Conservation (phyloP, 768 basidiomycete species). For the Auriculariales sp. region DNA sequence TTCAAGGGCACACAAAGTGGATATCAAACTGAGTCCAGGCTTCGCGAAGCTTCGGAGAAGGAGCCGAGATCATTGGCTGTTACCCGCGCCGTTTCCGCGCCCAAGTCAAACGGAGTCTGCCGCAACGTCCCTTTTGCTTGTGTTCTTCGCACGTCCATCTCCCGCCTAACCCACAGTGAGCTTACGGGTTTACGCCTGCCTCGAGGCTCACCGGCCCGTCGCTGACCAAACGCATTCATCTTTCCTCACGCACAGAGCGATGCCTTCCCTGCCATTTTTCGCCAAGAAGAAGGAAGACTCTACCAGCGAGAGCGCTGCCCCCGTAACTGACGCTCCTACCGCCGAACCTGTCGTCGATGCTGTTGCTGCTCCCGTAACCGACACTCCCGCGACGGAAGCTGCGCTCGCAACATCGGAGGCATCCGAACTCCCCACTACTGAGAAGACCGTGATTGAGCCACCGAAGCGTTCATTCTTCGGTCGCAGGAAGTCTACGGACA, state of each 20-base stretch:
- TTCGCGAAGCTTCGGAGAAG: too few relatives aligned
- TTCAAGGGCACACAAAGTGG: too few relatives aligned
- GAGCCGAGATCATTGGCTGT: too few relatives aligned
- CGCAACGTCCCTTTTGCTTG: too few relatives aligned
- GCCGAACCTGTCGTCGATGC: background rate
- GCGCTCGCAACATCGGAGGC: background rate
- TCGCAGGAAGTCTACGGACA: background rate
- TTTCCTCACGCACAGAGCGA: constrained; percentile 6
- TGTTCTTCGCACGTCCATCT: too few relatives aligned
- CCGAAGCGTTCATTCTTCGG: background rate
- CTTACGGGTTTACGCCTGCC: too few relatives aligned
- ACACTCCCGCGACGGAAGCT: background rate
- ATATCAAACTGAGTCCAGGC: too few relatives aligned
- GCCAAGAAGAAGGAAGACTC: background rate
- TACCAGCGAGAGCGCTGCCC: background rate
- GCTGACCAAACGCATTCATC: too few relatives aligned
- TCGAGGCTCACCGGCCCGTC: too few relatives aligned
- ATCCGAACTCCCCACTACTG: background rate
- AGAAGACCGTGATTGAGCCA: background rate
- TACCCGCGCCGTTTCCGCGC: too few relatives aligned
- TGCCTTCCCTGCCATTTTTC: background rate
- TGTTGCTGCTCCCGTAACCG: background rate
- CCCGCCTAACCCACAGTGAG: too few relatives aligned
- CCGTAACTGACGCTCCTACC: background rate
- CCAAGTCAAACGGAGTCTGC: too few relatives aligned